A percentile compares a stretch with the other conserved stretches of the same genome.
Evolutionary conservation across 1,284 basidiomycete genomes (phyloP).

Genomic region (Nidula niveotomentosa): DNA sequence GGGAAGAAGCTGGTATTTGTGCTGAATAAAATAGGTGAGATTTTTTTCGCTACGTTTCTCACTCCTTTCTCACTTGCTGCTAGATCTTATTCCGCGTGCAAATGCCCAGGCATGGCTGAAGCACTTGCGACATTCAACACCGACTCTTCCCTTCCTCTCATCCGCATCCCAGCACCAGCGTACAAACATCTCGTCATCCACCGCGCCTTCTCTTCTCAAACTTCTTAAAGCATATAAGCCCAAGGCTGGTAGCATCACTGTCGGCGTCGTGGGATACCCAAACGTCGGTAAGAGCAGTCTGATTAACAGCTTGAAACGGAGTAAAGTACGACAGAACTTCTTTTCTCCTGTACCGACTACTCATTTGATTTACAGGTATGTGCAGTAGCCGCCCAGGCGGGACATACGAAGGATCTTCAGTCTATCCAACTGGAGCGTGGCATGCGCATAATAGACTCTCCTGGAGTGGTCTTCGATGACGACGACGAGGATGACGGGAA

Average conservation of each 20-base stretch:
- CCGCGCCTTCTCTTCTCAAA: conserved; percentile 81
- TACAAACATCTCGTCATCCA: conserved; percentile 72
- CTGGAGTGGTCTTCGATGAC: conserved; percentile 92
- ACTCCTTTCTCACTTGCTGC: too few species aligned
- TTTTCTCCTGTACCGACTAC: conserved; percentile 40
- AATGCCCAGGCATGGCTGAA: conserved; percentile 93
- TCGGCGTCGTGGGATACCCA: conserved; percentile 96
- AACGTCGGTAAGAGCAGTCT: conserved; percentile 97
- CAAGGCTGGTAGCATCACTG: conserved; percentile 74
- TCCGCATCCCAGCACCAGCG: conserved; percentile 76
- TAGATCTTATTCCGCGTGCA: conserved; percentile 87
- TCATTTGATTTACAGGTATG: conserved; percentile 61
- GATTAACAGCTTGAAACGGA: conserved; percentile 93
- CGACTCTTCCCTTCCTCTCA: conserved; percentile 93
- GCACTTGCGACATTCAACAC: conserved; percentile 88
- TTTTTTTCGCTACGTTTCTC: too few species aligned
- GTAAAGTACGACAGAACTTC: conserved; percentile 54
- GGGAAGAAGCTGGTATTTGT: conserved; percentile 91
- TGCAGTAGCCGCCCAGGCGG: conserved; percentile 93
- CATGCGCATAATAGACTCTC: conserved; percentile 92
- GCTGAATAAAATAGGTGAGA: conserved; percentile 88
- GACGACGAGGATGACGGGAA: conserved; percentile 52
- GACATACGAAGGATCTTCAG: conserved; percentile 95
- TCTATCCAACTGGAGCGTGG: conserved; percentile 92
- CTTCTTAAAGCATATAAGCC: conserved; percentile 92